Percentiles rank a stretch among this genome's conserved stretches.
Evolutionary conservation across 2,329 filamentous ascomycete genomes (phyloP).

Genomic region (Orbilia blumenaviensis): DNA sequence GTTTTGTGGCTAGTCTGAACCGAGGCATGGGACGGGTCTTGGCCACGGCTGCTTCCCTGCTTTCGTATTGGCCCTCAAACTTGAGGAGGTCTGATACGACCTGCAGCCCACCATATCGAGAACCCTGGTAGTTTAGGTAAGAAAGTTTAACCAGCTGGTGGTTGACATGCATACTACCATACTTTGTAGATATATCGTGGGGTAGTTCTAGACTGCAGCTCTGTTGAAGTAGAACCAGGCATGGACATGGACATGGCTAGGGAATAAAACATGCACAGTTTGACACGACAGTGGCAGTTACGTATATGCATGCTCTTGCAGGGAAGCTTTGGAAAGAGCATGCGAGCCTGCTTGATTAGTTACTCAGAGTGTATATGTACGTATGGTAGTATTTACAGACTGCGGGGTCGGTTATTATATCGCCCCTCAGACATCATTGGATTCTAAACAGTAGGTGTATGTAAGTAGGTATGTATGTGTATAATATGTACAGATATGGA

Average conservation of each 20-base stretch:
- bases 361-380: too few species aligned
- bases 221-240: background rate
- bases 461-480: too few species aligned
- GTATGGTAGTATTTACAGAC: too few species aligned
- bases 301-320: background rate
- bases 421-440: too few species aligned
- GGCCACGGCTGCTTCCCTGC: constrained; percentile 13
- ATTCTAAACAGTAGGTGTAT: background rate
- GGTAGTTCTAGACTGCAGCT: too few species aligned
- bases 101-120: background rate
- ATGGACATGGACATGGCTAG: too few species aligned
- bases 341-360: too few species aligned
- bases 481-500: background rate
- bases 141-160: too few species aligned
- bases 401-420: too few species aligned
- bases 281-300: too few species aligned
- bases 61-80: constrained; percentile 43
- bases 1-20: constrained; percentile 35
- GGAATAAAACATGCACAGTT: too few species aligned
- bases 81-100: constrained; percentile 49
- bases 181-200: background rate
- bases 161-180: background rate
- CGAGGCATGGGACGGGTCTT: constrained; percentile 43
- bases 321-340: too few species aligned
- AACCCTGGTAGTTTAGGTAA: background rate